Base-by-base conservation (phyloP, 352 stramenopile genomes). In the Phytophthora palmivora region DNA sequence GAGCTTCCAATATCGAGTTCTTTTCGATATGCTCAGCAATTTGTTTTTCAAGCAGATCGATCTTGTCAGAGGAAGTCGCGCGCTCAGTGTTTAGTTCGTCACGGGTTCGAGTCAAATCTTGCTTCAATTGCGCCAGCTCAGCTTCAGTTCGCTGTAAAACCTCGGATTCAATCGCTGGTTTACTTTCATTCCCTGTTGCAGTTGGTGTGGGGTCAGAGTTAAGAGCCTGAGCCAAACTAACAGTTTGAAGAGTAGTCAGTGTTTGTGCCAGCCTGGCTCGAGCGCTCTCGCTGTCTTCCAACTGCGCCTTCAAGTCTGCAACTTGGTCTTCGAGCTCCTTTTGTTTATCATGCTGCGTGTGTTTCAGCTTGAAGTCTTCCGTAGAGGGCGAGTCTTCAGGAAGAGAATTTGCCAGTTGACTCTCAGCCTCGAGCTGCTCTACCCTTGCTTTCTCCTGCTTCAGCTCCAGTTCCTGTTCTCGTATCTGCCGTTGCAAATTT, bases 221-320 rank as follows among this genome's bases (percentile, higher is more conserved):
- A 2, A 67, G 45, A 11, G 30, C 18, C 34, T 28, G 54, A 36
- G 48, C 50, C 32, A 66, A 39, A 7, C 55, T 37, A 15, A 76
- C 30, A 14, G 48, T 74, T 36, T 88, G 78, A 1, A 91, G 48
- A 0, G 74, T 72, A 11, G 60, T 76, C 37, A 92, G 61, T 16
- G 80, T 91, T 37, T 84, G 59, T 21, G 89, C 70, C 39, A 95
- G 51, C 22, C 86, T 71, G 1, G 61, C 70, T 7, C 87, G 81
- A 45, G 82, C 80, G 22, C 82, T 78, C 70, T 95, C 87, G 28
- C 87, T 95, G 7, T 78, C 76, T 60, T 76, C 60, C 30, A 95
- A 53, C 33, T 95, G 84, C 1, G 41, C 52, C 46, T 88, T 78
- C 21, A 91, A 61, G 32, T 61, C 78, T 0, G 19, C 55, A 37